phyloP scores from a whole-genome alignment of 306 rosid genomes.

The Mimosa bimucronata region DNA sequence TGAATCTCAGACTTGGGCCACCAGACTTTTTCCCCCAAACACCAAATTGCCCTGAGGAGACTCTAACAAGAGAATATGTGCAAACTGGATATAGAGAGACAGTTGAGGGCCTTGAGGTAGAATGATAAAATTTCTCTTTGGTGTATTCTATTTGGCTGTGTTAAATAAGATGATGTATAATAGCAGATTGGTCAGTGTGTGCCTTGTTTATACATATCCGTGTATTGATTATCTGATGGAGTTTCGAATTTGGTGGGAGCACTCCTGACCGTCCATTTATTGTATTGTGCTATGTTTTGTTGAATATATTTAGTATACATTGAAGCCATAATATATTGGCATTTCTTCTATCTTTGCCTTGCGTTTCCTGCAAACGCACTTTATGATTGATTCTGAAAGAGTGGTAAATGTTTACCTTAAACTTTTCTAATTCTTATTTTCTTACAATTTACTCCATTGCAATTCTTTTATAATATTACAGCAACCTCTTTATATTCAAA shows the following conservation, averaged over 20 bases:
- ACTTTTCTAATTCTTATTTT: not conserved
- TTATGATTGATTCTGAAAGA: conserved; percentile 10
- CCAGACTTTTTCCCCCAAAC: conserved; percentile 89
- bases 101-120: conserved; percentile 91
- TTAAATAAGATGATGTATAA: conserved; percentile 18
- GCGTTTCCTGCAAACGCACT: not conserved
- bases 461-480: not conserved
- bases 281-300: not conserved
- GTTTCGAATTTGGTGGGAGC: not conserved
- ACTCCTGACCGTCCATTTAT: not conserved
- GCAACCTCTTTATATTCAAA: not conserved
- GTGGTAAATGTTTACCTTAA: not conserved
- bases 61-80: conserved; percentile 81
- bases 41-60: conserved; percentile 89
- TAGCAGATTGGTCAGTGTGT: not conserved
- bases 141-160: not conserved
- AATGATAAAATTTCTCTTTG: conserved; percentile 17
- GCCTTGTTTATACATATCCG: not conserved
- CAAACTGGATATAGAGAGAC: conserved; percentile 84
- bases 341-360: not conserved
- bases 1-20: conserved; percentile 80
- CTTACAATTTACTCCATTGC: not conserved
- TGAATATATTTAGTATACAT: not conserved
- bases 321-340: conserved; percentile 5
- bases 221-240: not conserved